Evolutionary conservation across 129 eudicot genomes (phyloP), one percentile per base, ranked within the genome.

Genomic region (Mikania micrantha): DNA sequence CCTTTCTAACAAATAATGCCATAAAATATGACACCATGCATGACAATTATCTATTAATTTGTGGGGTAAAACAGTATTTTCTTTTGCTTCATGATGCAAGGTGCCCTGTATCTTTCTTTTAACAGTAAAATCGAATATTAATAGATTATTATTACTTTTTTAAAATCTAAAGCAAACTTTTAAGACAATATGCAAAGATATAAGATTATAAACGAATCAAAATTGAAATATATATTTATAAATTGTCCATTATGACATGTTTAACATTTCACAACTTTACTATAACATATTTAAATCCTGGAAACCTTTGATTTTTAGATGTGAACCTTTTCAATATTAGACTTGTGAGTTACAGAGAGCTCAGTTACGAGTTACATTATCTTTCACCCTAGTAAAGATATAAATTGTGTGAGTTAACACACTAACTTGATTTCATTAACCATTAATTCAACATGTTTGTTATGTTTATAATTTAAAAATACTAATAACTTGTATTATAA

Each of bases 11-110:
- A 63, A 11, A 32, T 73, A 73, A 54, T 38, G 36, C 38, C 31
- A 74, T 52, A 27, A 6, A 28, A 36, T 15, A 64, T 73, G 78
- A 52, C 66, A 27, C 72, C 44, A 20, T 52, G 58, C 57, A 64
- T 73, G 78, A 64, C 72, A 52, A 27, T 13, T 9, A 17, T 59
- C n/a, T 29, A 59, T 17, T 49, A 49, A 31, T 44, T 19, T 41
- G 67, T 70, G 42, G 58, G 75, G 75, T 58, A 57, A 27, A 15
- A 8, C 24, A 38, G 13, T 35, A 9, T 31, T 32, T 31, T 9
- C 15, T n/a, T 15, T 52, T 15, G 32, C 32, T 24, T 22, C 60
- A 10, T 11, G 3, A 47, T 16, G 3, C 54, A 16, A n/a, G 24
- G 22, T 5, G 21, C 22, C 1, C 0, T n/a, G 6, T 16, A 17